Evolutionary conservation across 495 filamentous ascomycete species (phyloP).

Genomic region (Neurospora sp.): DNA sequence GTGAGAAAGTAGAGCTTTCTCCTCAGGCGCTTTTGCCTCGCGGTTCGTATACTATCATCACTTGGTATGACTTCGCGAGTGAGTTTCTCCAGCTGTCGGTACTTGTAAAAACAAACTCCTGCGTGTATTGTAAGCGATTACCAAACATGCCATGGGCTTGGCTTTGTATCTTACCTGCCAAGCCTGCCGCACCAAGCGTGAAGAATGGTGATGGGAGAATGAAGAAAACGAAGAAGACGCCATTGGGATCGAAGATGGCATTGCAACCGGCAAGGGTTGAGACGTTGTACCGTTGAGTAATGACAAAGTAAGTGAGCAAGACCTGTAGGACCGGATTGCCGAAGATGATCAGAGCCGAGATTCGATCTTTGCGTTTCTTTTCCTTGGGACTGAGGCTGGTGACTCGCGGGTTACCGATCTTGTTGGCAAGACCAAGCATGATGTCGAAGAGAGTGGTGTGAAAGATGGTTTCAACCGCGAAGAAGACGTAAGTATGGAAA

Average conservation of each 20-base stretch:
- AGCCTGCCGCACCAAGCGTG: slow-evolving; percentile 51
- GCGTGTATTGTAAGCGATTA: slow-evolving; percentile 5
- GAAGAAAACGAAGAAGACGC: slow-evolving; percentile 57
- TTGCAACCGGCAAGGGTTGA: slow-evolving; percentile 66
- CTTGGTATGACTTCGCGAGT: slow-evolving; percentile 51
- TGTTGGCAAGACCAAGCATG: slow-evolving; percentile 65
- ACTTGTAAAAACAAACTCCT: slow-evolving; percentile 60
- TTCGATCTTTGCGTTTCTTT: slow-evolving; percentile 39
- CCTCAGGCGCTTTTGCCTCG: slow-evolving; percentile 52
- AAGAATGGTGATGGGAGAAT: slow-evolving; percentile 59
- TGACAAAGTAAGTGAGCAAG: slow-evolving; percentile 57
- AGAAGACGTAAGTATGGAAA: slow-evolving; percentile 56
- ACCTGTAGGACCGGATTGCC: slow-evolving; percentile 56
- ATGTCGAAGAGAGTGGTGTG: slow-evolving; percentile 61
- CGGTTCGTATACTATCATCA: slow-evolving; percentile 27
- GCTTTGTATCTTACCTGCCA: slow-evolving; percentile 53
- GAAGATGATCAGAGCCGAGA: slow-evolving; percentile 63
- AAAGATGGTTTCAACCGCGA: slow-evolving; percentile 44
- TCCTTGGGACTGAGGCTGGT: slow-evolving; percentile 40
- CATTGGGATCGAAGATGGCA: slow-evolving; percentile 53
- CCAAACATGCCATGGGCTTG: not conserved
- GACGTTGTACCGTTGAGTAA: slow-evolving; percentile 62
- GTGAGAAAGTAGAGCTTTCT: slow-evolving; percentile 69
- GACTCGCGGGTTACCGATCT: slow-evolving; percentile 52
- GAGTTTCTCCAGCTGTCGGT: slow-evolving; percentile 53